phyloP scores from a whole-genome alignment of 192 early-diverging fungal species.

The Backusella liffmaniae region DNA sequence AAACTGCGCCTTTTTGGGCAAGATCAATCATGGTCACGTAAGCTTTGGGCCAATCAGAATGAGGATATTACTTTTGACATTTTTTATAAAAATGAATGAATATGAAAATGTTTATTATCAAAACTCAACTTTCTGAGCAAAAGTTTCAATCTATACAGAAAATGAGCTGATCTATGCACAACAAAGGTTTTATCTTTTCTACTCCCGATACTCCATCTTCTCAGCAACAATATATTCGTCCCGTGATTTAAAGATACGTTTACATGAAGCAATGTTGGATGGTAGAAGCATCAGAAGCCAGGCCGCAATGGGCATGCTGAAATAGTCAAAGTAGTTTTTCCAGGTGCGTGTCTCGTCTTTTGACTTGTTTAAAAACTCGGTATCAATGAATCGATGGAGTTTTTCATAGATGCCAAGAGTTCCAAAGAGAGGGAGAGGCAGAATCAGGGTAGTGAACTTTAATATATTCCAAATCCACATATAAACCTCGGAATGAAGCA shows the following conservation, averaged over 20 bases:
- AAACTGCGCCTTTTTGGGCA: not conserved
- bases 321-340: slow-evolving; percentile 42
- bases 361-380: slow-evolving; percentile 36
- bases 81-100: too few relatives aligned
- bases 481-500: slow-evolving; percentile 38
- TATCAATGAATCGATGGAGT: slow-evolving; percentile 41
- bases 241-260: slow-evolving; percentile 33
- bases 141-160: not conserved
- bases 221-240: slow-evolving; percentile 44
- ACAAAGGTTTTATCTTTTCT: not conserved
- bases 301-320: slow-evolving; percentile 43
- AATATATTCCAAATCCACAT: slow-evolving; percentile 38
- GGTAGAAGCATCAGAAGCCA: slow-evolving; percentile 51
- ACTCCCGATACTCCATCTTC: slow-evolving; percentile 31
- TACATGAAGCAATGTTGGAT: slow-evolving; percentile 41
- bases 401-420: slow-evolving; percentile 44
- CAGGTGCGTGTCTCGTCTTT: slow-evolving; percentile 26
- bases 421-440: slow-evolving; percentile 47
- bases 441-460: slow-evolving; percentile 37
- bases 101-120: too few relatives aligned
- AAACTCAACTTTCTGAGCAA: not conserved
- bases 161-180: not conserved
- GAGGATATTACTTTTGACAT: too few relatives aligned
- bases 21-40: not conserved
- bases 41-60: too few relatives aligned